Evolutionary conservation across 208 protist species (phyloP).

Genomic region (Trypanosoma scelopori): DNA sequence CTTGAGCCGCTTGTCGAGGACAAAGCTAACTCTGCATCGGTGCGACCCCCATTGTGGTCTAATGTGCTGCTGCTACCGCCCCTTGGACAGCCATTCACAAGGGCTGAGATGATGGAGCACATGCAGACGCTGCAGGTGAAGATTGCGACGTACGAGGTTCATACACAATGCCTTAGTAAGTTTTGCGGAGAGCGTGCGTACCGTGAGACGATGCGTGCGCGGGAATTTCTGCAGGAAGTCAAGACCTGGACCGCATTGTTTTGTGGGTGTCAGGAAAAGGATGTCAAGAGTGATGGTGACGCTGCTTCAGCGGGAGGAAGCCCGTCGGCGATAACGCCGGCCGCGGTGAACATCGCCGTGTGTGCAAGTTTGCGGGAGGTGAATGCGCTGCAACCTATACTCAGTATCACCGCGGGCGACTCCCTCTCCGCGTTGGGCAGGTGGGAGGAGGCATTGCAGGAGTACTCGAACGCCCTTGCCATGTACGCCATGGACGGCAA

Average conservation of each 20-base stretch:
- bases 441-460: slow-evolving; percentile 78
- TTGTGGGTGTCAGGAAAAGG: neutral
- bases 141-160: slow-evolving; percentile 77
- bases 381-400: slow-evolving; percentile 34
- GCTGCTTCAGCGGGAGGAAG: neutral
- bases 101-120: slow-evolving; percentile 63
- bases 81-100: slow-evolving; percentile 53
- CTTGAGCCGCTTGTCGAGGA: slow-evolving; percentile 87
- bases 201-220: slow-evolving; percentile 38
- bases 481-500: slow-evolving; percentile 58
- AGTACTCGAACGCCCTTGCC: slow-evolving; percentile 74
- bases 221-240: slow-evolving; percentile 17
- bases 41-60: slow-evolving; percentile 77
- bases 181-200: slow-evolving; percentile 75
- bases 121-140: slow-evolving; percentile 67
- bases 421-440: slow-evolving; percentile 50
- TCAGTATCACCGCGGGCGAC: slow-evolving; percentile 73
- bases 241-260: slow-evolving; percentile 9
- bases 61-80: slow-evolving; percentile 54
- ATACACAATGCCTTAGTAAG: slow-evolving; percentile 70
- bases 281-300: too few species aligned
- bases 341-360: neutral
- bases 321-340: too few species aligned
- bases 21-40: slow-evolving; percentile 55
- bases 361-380: slow-evolving; percentile 3